Evolutionary conservation across 2,329 filamentous ascomycete species (phyloP).

Genomic region (Epichloe uncinata): DNA sequence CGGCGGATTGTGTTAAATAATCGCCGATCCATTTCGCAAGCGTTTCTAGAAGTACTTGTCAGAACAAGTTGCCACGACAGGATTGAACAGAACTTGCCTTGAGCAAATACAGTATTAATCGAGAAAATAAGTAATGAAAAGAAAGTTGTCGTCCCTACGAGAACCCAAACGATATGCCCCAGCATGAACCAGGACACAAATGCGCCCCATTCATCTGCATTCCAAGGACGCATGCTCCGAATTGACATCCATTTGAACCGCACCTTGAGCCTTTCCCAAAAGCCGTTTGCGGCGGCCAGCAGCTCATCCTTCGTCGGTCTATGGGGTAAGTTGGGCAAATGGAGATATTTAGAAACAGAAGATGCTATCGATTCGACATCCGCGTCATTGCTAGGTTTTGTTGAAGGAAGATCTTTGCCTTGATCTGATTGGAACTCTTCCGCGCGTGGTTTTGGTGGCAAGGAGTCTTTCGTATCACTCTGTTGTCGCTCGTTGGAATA

Average conservation of each 20-base stretch:
- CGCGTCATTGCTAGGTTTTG: constrained; percentile 5
- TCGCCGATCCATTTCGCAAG: constrained; percentile 88
- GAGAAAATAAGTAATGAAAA: constrained; percentile 82
- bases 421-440: background rate
- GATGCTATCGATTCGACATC: constrained; percentile 30
- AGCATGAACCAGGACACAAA: constrained; percentile 90
- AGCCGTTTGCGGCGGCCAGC: constrained; percentile 78
- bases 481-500: background rate
- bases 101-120: constrained; percentile 92
- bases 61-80: constrained; percentile 5
- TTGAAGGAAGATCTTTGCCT: background rate
- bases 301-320: constrained; percentile 89
- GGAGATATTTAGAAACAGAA: constrained; percentile 46
- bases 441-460: background rate
- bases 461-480: background rate
- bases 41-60: constrained; percentile 49
- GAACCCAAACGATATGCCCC: constrained; percentile 86
- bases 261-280: constrained; percentile 80
- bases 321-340: constrained; percentile 60
- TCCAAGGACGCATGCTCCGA: constrained; percentile 84
- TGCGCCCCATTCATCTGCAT: constrained; percentile 88
- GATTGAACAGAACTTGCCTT: constrained; percentile 42
- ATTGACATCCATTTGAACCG: constrained; percentile 98
- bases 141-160: constrained; percentile 95
- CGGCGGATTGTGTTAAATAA: constrained; percentile 87